Conservation (phyloP, 331 rosid genomes). For the Malus hybrid region DNA sequence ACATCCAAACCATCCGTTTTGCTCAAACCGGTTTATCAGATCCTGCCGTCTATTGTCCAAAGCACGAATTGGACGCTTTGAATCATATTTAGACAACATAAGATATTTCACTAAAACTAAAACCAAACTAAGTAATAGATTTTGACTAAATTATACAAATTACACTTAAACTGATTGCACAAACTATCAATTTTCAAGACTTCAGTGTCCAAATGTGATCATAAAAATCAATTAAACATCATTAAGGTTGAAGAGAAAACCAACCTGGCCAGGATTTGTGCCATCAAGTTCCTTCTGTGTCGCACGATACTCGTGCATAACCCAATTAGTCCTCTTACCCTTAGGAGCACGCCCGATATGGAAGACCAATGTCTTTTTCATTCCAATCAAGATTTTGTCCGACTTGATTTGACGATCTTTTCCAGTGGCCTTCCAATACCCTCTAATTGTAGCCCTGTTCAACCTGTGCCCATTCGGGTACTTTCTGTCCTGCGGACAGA, state of each 20-base stretch:
- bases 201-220: not conserved
- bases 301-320: slow-evolving; percentile 91
- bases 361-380: slow-evolving; percentile 96
- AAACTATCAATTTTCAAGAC: not conserved
- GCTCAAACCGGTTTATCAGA: not conserved
- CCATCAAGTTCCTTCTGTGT: slow-evolving; percentile 85
- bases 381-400: slow-evolving; percentile 61
- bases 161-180: not conserved
- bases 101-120: not conserved
- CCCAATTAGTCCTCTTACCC: slow-evolving; percentile 90
- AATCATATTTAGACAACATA: not conserved
- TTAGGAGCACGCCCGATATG: slow-evolving; percentile 90
- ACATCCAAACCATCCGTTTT: not conserved
- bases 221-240: not conserved
- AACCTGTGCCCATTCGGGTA: slow-evolving; percentile 91
- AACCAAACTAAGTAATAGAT: not conserved
- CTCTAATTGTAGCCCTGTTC: slow-evolving; percentile 74
- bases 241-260: slow-evolving; percentile 1
- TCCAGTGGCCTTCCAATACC: slow-evolving; percentile 99
- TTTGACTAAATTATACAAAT: not conserved
- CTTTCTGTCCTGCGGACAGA: slow-evolving; percentile 92
- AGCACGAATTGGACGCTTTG: too few species aligned
- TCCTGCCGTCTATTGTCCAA: too few species aligned
- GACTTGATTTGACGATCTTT: slow-evolving; percentile 89
- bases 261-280: slow-evolving; percentile 93